phyloP scores from a whole-genome alignment of 306 rosid species.

The Psophocarpus tetragonolobus region DNA sequence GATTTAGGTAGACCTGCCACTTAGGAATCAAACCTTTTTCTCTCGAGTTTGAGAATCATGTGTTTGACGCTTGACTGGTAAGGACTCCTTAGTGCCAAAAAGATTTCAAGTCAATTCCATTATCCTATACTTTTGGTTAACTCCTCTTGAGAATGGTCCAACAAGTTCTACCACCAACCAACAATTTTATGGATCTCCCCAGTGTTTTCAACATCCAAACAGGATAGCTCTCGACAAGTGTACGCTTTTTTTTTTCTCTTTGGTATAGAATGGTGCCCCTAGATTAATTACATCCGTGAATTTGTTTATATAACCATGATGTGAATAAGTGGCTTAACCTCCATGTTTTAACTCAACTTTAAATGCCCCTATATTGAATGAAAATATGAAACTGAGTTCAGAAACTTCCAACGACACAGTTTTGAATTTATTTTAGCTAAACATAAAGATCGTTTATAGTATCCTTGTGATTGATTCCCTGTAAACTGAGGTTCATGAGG shows the following conservation, averaged over 20 bases:
- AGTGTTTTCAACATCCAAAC: conserved; percentile 32
- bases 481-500: neutral
- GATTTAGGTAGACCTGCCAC: conserved; percentile 55
- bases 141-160: conserved; percentile 39
- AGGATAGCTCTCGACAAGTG: conserved; percentile 2
- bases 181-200: conserved; percentile 42
- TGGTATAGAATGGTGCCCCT: neutral
- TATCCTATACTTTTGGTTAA: conserved; percentile 44
- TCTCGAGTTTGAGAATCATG: conserved; percentile 11
- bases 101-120: conserved; percentile 40
- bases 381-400: neutral
- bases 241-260: neutral
- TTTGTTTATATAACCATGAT: neutral
- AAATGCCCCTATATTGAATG: neutral
- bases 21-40: conserved; percentile 52
- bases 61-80: conserved; percentile 30
- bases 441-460: conserved; percentile 1
- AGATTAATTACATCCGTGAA: neutral
- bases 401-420: neutral
- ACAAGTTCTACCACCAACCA: conserved; percentile 50
- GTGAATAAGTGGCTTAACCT: neutral
- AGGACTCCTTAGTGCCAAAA: conserved; percentile 30
- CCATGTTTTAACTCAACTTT: neutral
- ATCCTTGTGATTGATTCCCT: neutral
- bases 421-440: neutral